These are phyloP conservation scores for Jacaranda copaia DNA, from an alignment of 257 asterid species.

Conservation along the genomic window DNA sequence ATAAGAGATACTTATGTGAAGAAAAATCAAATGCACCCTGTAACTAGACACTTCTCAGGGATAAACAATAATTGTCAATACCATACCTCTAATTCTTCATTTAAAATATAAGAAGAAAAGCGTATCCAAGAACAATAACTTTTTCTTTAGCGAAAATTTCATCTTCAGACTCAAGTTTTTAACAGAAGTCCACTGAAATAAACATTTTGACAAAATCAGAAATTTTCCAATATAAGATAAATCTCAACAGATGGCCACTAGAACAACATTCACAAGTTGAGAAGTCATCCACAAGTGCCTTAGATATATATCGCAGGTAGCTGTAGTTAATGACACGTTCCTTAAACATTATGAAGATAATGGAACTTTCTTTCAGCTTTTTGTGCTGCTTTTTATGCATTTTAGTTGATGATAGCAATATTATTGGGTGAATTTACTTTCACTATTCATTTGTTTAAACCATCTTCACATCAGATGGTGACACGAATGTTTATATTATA, in stretches of 20 bases:
- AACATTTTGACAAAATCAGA: neutral
- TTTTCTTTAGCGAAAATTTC: neutral
- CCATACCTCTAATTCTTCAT: slow-evolving; percentile 1
- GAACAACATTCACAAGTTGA: slow-evolving; percentile 3
- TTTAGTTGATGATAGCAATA: neutral
- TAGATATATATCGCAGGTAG: neutral
- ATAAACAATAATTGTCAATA: slow-evolving; percentile 1
- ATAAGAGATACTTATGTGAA: neutral
- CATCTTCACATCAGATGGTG: too few relatives aligned
- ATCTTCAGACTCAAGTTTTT: neutral
- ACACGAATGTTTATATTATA: neutral
- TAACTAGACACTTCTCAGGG: slow-evolving; percentile 5
- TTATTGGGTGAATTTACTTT: neutral
- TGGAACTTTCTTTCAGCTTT: neutral
- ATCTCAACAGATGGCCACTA: neutral
- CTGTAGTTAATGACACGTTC: neutral
- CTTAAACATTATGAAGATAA: neutral
- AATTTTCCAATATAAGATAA: neutral
- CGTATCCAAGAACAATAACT: neutral
- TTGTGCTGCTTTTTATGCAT: neutral
- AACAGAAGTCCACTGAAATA: neutral
- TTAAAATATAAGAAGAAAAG: slow-evolving; percentile 18
- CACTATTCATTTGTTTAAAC: neutral
- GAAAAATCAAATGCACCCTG: neutral
- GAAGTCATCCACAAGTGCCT: neutral